These are phyloP conservation scores for Rhododendron molle DNA, from an alignment of 148 eudicot genomes.

Conservation along the genomic window DNA sequence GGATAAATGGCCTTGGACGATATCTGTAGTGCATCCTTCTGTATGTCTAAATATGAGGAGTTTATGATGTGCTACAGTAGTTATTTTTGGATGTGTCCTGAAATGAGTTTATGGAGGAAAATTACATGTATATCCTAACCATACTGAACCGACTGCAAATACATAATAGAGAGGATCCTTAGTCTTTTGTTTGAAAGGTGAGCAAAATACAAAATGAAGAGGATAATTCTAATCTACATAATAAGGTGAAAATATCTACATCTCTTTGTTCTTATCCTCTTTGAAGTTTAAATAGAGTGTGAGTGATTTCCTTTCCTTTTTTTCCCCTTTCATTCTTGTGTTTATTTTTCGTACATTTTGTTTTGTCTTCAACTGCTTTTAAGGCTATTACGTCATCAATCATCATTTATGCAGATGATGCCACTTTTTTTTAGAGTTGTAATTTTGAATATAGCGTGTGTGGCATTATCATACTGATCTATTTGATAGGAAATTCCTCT, in stretches of 20 bases:
- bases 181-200: background rate
- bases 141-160: too few species aligned
- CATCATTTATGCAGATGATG: background rate
- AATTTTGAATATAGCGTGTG: background rate
- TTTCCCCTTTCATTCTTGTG: background rate
- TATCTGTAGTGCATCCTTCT: background rate
- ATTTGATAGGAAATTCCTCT: background rate
- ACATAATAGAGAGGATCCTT: background rate
- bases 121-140: too few species aligned
- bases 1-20: background rate
- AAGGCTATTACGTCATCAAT: background rate
- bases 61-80: background rate
- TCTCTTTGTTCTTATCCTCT: background rate
- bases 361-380: background rate
- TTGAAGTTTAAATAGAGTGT: background rate
- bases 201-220: background rate
- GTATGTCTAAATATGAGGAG: background rate
- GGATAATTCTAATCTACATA: background rate
- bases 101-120: background rate
- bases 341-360: background rate
- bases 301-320: background rate
- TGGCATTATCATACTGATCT: background rate
- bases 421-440: background rate
- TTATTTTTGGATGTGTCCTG: background rate
- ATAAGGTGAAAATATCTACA: background rate